These are phyloP conservation scores for Grosmannia serpens DNA, from an alignment of 2,329 filamentous ascomycete genomes.

Conservation along the genomic window DNA sequence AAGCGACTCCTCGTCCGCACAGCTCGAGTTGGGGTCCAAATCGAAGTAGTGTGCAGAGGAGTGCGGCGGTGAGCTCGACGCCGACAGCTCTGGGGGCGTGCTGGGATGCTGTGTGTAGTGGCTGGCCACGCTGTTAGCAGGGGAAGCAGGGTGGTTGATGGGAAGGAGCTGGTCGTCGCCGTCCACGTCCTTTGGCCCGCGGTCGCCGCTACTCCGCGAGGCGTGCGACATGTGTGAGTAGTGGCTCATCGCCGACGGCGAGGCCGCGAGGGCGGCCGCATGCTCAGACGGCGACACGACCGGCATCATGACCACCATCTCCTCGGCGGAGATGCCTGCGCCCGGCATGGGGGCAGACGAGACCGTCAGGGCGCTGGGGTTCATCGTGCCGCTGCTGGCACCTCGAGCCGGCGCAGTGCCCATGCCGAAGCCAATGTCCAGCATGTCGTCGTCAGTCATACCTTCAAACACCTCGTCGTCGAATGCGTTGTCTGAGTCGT, in stretches of 20 bases:
- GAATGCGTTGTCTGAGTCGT: slow-evolving; percentile 29
- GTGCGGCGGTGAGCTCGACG: slow-evolving; percentile 45
- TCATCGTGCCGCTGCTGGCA: background rate
- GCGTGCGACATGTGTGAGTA: slow-evolving; percentile 35
- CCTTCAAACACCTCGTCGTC: slow-evolving; percentile 23
- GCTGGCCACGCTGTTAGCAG: slow-evolving; percentile 38
- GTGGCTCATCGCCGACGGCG: slow-evolving; percentile 34
- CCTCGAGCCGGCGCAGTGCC: slow-evolving; percentile 3
- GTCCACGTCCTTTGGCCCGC: slow-evolving; percentile 11
- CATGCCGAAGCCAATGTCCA: slow-evolving; percentile 11
- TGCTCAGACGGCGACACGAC: slow-evolving; percentile 15
- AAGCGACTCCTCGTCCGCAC: slow-evolving; percentile 15
- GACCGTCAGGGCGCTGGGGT: slow-evolving; percentile 8
- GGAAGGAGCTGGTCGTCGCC: slow-evolving; percentile 12
- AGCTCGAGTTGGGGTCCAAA: slow-evolving; percentile 27
- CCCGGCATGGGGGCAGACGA: slow-evolving; percentile 29
- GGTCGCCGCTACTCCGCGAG: slow-evolving; percentile 15
- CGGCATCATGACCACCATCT: slow-evolving; percentile 15
- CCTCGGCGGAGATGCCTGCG: slow-evolving; percentile 7
- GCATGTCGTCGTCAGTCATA: slow-evolving; percentile 33
- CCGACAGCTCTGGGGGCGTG: slow-evolving; percentile 49
- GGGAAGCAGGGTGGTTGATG: slow-evolving; percentile 25
- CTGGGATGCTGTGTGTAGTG: slow-evolving; percentile 30
- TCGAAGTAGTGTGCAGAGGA: slow-evolving; percentile 32
- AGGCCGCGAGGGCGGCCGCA: slow-evolving; percentile 21